A percentile compares a stretch with the other conserved stretches of the same genome.
Conservation (phyloP, 1,139 yeast species). For the Blastobotrys petasosporus region DNA sequence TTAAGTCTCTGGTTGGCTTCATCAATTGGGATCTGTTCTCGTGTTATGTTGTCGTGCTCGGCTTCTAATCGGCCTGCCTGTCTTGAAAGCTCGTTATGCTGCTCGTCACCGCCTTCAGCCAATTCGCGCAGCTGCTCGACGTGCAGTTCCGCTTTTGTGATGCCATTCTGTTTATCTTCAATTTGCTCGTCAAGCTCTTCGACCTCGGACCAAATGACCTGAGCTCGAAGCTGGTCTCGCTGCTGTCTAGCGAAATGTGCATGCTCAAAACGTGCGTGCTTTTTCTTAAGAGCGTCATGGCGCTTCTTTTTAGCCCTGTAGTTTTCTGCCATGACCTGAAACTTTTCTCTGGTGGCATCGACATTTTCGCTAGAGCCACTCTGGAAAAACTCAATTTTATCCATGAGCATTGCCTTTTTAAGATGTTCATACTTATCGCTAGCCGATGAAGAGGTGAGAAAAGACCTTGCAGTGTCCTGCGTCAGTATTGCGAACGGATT, state of each 20-base stretch:
- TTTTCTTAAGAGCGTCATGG: slow-evolving; percentile 30
- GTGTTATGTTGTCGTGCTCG: slow-evolving; percentile 23
- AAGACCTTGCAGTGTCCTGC: slow-evolving; percentile 91
- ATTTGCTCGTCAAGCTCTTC: slow-evolving; percentile 32
- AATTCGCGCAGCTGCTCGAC: too few species aligned
- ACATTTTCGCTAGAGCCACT: slow-evolving; percentile 33
- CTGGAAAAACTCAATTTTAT: slow-evolving; percentile 37
- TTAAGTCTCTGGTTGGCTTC: neutral
- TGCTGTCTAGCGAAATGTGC: neutral
- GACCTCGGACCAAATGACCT: slow-evolving; percentile 48
- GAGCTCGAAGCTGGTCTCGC: neutral
- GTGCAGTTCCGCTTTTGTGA: too few species aligned
- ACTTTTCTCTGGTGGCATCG: slow-evolving; percentile 24
- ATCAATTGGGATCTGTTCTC: too few species aligned
- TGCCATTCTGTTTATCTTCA: too few species aligned
- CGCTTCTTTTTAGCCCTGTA: slow-evolving; percentile 37
- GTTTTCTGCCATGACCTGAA: neutral
- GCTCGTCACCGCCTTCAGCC: too few species aligned
- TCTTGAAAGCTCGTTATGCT: neutral
- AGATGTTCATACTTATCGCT: slow-evolving; percentile 65
- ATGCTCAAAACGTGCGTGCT: slow-evolving; percentile 6
- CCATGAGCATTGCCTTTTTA: slow-evolving; percentile 72
- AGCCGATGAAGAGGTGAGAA: slow-evolving; percentile 44
- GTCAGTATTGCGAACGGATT: slow-evolving; percentile 92
- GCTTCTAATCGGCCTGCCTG: slow-evolving; percentile 15